Evolutionary conservation across 306 rosid species (phyloP).

Genomic region (Cercis canadensis): DNA sequence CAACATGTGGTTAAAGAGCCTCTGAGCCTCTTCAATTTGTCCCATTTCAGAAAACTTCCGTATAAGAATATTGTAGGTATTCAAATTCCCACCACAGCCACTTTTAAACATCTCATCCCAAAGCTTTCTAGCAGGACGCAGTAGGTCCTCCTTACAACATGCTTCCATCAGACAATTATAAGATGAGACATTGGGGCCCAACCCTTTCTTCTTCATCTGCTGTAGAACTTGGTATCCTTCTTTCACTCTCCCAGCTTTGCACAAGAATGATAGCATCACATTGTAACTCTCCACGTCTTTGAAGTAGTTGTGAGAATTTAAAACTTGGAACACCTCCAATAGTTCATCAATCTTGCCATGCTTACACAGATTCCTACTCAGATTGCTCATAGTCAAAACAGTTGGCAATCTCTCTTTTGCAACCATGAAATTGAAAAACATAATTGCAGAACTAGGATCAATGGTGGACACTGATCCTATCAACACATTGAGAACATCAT

Average conservation of each 20-base stretch:
- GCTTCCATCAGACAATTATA: conserved; percentile 87
- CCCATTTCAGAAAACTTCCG: conserved; percentile 71
- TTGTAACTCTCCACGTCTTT: conserved; percentile 72
- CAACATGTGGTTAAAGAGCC: conserved; percentile 73
- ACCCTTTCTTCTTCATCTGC: conserved; percentile 83
- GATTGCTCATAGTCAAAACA: conserved; percentile 60
- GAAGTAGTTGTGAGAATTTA: conserved; percentile 59
- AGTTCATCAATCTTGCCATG: conserved; percentile 65
- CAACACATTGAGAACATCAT: conserved; percentile 75
- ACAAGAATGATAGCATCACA: conserved; percentile 71
- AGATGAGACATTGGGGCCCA: conserved; percentile 57
- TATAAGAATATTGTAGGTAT: conserved; percentile 78
- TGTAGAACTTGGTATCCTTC: conserved; percentile 82
- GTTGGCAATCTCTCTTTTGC: conserved; percentile 72
- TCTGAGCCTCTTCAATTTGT: conserved; percentile 73
- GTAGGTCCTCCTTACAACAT: conserved; percentile 80
- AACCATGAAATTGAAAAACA: conserved; percentile 70
- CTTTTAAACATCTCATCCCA: conserved; percentile 98
- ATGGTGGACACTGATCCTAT: conserved; percentile 68
- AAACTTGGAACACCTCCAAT: conserved; percentile 58
- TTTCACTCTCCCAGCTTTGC: conserved; percentile 76
- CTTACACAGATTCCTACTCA: conserved; percentile 70
- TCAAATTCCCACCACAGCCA: conserved; percentile 74
- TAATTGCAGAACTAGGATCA: conserved; percentile 64
- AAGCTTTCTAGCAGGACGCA: conserved; percentile 84